Evolutionary conservation across 306 rosid genomes (phyloP), one percentile per base, ranked within the genome.

Genomic region (Inga leiocalycina): DNA sequence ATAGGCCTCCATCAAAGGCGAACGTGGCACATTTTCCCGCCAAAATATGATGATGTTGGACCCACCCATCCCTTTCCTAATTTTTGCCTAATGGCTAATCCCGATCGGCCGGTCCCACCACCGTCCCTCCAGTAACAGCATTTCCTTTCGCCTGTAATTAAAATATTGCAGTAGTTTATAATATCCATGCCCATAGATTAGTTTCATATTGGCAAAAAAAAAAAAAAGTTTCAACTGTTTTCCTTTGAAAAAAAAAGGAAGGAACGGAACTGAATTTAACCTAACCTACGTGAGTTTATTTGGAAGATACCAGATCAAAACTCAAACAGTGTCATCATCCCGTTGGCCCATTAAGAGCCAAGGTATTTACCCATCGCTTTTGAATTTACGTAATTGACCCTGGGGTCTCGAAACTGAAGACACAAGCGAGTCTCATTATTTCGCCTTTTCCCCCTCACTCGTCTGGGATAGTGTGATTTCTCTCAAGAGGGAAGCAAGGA

Each of bases 1-100:
- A 59, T 13, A 8, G 10, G 30, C 32, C n/a, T 8, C 65, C 65
- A 57, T 8, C 32, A 39, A 30, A 5, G 10, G 27, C 22, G 0
- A 37, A 1, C 56, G 71, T 13, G 35, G 35, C 64, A n/a, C 45
- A 20, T 45, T 20, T 15, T 83, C 79, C 83, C 79, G 86, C 76
- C 76, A 62, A 72, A 72, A 61, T 59, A 34, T 71, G 35, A 10
- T 20, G 27, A 3, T 16, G 39, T 16, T 20, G 81, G 74, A 46
- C 74, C 46, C 22, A 30, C 15, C 10, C 13, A 17, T 6, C 30
- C 64, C 3, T 56, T 6, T 19, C 8, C 0, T 37, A 37, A 1
- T 54, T 15, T 17, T 54, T 17, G 4, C 24, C 64, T 30, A 56
- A 56, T 17, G 4, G 11, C 64, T 30, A 56, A 56, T 8, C 10